These are phyloP conservation scores for Phytophthora cajani DNA, from an alignment of 352 stramenopile genomes.

Conservation along the genomic window DNA sequence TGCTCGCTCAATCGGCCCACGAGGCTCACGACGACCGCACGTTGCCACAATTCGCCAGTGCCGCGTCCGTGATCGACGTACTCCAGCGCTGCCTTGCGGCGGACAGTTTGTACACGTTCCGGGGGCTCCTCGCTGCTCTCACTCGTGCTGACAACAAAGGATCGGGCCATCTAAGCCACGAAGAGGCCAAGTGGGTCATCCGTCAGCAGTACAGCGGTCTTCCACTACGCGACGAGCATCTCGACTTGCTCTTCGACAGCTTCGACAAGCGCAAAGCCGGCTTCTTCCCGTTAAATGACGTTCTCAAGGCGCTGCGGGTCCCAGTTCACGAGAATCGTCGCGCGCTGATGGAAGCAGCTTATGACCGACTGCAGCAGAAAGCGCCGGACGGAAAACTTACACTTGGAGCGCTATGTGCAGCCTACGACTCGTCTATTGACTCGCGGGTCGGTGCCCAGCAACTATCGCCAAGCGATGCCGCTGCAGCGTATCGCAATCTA, in stretches of 20 bases:
- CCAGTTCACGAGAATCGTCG: conserved; percentile 43
- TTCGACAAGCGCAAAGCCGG: conserved; percentile 77
- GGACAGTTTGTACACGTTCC: conserved; percentile 73
- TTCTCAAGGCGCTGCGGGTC: conserved; percentile 56
- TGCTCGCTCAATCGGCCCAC: conserved; percentile 45
- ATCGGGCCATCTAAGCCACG: conserved; percentile 66
- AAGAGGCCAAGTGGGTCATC: conserved; percentile 72
- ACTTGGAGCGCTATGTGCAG: conserved; percentile 42
- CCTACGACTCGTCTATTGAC: conserved; percentile 72
- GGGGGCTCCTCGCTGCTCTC: conserved; percentile 53
- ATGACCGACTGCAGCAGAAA: conserved; percentile 45
- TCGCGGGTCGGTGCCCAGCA: conserved; percentile 54
- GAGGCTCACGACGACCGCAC: conserved; percentile 56
- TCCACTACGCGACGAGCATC: conserved; percentile 75
- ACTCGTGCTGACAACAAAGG: conserved; percentile 47
- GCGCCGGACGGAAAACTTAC: conserved; percentile 49
- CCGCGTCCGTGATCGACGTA: conserved; percentile 50
- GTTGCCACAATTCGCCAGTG: conserved; percentile 52
- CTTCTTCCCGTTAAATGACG: conserved; percentile 53
- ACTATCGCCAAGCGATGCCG: conserved; percentile 42
- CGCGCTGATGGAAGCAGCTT: conserved; percentile 49
- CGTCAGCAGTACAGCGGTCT: conserved; percentile 52
- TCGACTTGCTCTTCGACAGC: conserved; percentile 72
- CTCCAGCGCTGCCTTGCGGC: conserved; percentile 60
- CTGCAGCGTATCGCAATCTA: conserved; percentile 52